Base-by-base conservation (phyloP, 768 basidiomycete genomes). In the Suillus placidus region DNA sequence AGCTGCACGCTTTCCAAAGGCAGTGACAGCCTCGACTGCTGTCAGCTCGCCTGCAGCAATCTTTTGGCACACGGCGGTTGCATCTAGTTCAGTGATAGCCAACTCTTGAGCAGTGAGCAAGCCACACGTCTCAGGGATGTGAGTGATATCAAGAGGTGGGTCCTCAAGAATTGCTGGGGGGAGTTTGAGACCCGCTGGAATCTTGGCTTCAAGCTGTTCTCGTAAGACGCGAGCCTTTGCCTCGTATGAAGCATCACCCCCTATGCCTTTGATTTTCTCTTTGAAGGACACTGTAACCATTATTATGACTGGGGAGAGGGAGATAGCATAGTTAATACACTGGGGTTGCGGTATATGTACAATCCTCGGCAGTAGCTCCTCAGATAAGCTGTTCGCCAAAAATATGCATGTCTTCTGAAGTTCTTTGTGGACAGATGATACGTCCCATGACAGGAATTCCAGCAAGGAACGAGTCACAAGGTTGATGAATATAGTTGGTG, bases 1-100 rank as follows among this genome's bases (percentile, higher is more conserved):
- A 23, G 80, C 79, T 12, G 85, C 84, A 18, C 86, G 76, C 72
- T 84, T 84, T 60, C 72, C 79, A 65, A 81, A 84, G 2, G 84
- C 83, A 16, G 70, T 72, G 5, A 78, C 76, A 23, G 80, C 80
- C 16, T 78, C 76, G 8, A 83, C 81, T 1, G 81, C 78, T 0
- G 79, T 76, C 42, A 77, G 71, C 55, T 74, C 55, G 16, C 76
- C 74, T 6, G 64, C 66, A 10, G 73, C 73, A 54, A 81, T 75
- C 8, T 68, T 66, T 51, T 69, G 55, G 14, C 76, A 58, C 23
- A 82, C 62, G 5, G 68, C 74, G 18, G 78, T 80, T 20, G 81
- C 79, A 35, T 82, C 81, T 4, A 78, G 69, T 16, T 72, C 70
- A 4, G 80, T 80, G 8, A 80, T 74, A 5, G 71, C 70, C 51